Evolutionary conservation across 2,329 filamentous ascomycete genomes (phyloP), one percentile per base, ranked within the genome.

Genomic region (Magnaporthiopsis poae): DNA sequence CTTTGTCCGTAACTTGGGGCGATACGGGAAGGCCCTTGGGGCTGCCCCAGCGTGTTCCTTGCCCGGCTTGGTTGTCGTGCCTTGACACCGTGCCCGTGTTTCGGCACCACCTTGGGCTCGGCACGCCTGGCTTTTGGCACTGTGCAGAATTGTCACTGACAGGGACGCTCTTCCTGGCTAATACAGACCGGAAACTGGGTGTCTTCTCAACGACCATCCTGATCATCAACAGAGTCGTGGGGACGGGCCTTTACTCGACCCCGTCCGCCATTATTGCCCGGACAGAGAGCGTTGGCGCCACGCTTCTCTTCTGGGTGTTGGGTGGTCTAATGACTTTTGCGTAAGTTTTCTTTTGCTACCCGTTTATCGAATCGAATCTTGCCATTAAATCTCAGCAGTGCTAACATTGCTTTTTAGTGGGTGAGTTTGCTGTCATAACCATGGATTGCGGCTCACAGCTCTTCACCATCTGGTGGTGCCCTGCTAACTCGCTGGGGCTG

Each of bases 161-260:
- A 46, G 12, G 39, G 39, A 46, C 15, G 12, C 2, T 18, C 36
- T 39, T 46, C 39, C 15, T 46, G 13, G n/a, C 31, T 35, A 15
- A 2, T 31, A n/a, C 25, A 71, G 73, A 74, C 46, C 69, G 73
- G 60, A 74, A 74, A 63, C 69, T 74, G 61, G 73, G 73, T 61
- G 71, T 71, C 52, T 74, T 72, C 72, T 74, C 72, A 60, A 74
- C 72, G 21, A 70, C 79, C 2, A 78, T 80, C 66, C 72, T 82
- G 61, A 81, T 81, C 66, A 80, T 82, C 70, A 82, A 81, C 69
- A 77, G 80, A 2, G 77, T 80, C 56, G 77, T 81, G 65, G 81
- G 81, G 15, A 80, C 80, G 0, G 81, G 81, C 59, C 81, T 83
- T 67, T 83, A 81, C 69, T 79, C 79, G 8, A 82, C 79, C 0